Base-by-base conservation (phyloP, 2,329 filamentous ascomycete genomes). In the Curvularia spicifera region DNA sequence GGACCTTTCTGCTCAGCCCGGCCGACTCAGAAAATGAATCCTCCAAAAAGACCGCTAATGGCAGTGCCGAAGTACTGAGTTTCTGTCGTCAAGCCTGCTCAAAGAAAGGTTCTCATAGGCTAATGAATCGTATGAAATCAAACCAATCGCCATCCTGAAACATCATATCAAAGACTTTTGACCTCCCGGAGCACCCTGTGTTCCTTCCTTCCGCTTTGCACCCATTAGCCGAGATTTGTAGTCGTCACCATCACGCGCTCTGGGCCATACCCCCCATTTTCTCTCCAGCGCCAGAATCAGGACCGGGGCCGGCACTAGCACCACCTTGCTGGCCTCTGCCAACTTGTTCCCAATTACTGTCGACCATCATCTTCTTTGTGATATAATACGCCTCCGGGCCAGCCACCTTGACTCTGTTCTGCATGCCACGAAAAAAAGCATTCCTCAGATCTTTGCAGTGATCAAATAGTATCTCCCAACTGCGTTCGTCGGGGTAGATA, bases 361-460 rank as follows among this genome's bases (percentile, higher is more conserved):
- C 13, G 5, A 7, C n/a, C 35, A 37, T 6, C 13, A 15, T 15
- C 15, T 8, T 15, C 5, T 3, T 15, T n/a, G 35, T 18, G 2
- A 37, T 15, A 9, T 3, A 18, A 18, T 37, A 37, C 5, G 35
- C 15, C 35, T 37, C 15, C 7, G 35, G 35, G 15, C 2, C 15
- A 15, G 1, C 7, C 13, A 37, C 35, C 6, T 37, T 37, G 15
- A 37, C 5, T n/a, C 35, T 12, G 6, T 49, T 60, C 40, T 68
- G 54, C 48, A 69, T 12, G 1, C 64, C 67, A 8, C 60, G 40
- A 3, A 63, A 59, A 7, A 71, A 65, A 6, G 50, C 57, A 2
- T 45, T 29, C 7, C 58, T 53, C 40, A 71, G 20, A 12, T 63
- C 65, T 1, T 22, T 31, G 6, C 62, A 55, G 8, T 20, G 4